These are phyloP conservation scores for Aspergillus clavatus DNA, from an alignment of 2,329 filamentous ascomycete species.

Conservation along the genomic window DNA sequence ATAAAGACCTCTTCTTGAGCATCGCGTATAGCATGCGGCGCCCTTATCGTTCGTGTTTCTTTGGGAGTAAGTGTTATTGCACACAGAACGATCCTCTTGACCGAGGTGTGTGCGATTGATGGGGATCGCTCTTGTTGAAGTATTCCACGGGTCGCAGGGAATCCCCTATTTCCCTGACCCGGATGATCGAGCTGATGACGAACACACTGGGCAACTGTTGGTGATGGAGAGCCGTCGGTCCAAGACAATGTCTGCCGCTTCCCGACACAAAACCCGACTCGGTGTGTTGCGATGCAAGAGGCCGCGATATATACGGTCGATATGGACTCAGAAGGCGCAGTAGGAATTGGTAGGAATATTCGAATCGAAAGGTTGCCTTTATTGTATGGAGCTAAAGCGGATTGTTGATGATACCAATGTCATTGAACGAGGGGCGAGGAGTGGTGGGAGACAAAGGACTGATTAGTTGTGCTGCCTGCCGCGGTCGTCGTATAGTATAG, in stretches of 20 bases:
- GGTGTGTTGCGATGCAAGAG: slow-evolving; percentile 9
- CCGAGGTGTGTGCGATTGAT: neutral
- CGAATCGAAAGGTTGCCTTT: slow-evolving; percentile 4
- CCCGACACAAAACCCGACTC: slow-evolving; percentile 6
- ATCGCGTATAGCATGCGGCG: slow-evolving; percentile 32
- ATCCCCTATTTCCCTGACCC: neutral
- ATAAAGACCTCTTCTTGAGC: slow-evolving; percentile 36
- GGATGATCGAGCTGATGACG: neutral
- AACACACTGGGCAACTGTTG: neutral
- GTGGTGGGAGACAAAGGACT: slow-evolving; percentile 9
- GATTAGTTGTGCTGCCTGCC: slow-evolving; percentile 11
- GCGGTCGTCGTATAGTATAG: neutral
- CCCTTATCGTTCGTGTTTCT: slow-evolving; percentile 8
- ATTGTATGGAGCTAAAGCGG: slow-evolving; percentile 1
- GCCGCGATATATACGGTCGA: slow-evolving; percentile 5
- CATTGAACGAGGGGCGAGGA: slow-evolving; percentile 12
- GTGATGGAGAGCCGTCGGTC: neutral
- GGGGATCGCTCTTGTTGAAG: neutral
- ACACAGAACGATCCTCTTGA: slow-evolving; percentile 4
- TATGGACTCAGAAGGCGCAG: slow-evolving; percentile 4
- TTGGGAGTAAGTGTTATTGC: slow-evolving; percentile 11
- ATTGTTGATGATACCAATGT: slow-evolving; percentile 2
- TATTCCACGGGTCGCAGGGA: neutral
- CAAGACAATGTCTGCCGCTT: slow-evolving; percentile 2
- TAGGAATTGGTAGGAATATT: slow-evolving; percentile 1